Evolutionary conservation across 2,329 filamentous ascomycete species (phyloP).

Genomic region (Calycina herbarum): DNA sequence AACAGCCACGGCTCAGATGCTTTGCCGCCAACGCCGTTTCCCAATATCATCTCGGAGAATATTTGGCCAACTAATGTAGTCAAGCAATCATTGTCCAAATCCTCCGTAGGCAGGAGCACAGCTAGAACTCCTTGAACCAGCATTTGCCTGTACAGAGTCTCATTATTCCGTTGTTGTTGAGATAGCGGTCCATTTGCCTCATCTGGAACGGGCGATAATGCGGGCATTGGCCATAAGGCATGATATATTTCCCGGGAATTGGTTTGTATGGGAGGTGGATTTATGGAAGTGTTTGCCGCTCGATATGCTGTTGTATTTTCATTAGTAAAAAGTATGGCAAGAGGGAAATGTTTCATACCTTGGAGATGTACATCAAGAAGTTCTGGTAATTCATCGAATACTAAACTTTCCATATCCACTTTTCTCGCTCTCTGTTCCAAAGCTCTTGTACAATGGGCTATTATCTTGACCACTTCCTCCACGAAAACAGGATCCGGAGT

Average conservation of each 20-base stretch:
- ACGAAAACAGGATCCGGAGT: conserved; percentile 88
- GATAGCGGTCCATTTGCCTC: conserved; percentile 47
- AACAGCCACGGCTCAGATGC: conserved; percentile 85
- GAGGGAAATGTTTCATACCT: conserved; percentile 52
- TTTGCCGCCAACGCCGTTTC: conserved; percentile 76
- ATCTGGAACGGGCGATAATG: conserved; percentile 72
- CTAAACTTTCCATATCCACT: conserved; percentile 77
- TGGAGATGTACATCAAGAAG: conserved; percentile 77
- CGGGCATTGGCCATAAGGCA: conserved; percentile 76
- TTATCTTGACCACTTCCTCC: conserved; percentile 82
- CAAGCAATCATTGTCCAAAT: conserved; percentile 84
- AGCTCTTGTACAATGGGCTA: conserved; percentile 86
- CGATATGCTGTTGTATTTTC: conserved; percentile 63
- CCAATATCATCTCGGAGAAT: conserved; percentile 85
- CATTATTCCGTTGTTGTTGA: conserved; percentile 69
- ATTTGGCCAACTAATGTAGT: conserved; percentile 83
- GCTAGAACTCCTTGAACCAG: conserved; percentile 81
- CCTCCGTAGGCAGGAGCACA: conserved; percentile 85
- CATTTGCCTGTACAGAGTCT: conserved; percentile 81
- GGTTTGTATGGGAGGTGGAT: conserved; percentile 58
- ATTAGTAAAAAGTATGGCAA: conserved; percentile 15
- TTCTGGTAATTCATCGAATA: conserved; percentile 85
- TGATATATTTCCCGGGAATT: conserved; percentile 76
- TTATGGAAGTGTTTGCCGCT: conserved; percentile 59
- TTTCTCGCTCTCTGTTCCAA: conserved; percentile 82